These are phyloP conservation scores for Cyphellophora europaea DNA, from an alignment of 2,329 filamentous ascomycete genomes.

Conservation along the genomic window DNA sequence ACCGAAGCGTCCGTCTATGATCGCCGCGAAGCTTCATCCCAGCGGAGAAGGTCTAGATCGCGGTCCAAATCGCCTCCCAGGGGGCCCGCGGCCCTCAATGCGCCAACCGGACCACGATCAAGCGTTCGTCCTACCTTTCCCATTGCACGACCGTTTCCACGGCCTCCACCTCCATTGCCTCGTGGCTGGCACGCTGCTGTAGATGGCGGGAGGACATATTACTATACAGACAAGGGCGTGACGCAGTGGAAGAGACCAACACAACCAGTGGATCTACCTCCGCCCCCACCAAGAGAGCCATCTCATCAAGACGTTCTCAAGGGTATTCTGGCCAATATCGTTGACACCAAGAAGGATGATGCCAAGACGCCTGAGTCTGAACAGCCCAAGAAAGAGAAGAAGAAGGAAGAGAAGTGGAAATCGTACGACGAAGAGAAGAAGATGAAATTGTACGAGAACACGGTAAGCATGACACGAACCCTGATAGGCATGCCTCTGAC, in stretches of 20 bases:
- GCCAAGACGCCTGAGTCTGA: constrained; percentile 55
- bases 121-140: constrained; percentile 45
- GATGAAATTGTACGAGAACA: constrained; percentile 91
- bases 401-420: constrained; percentile 40
- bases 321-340: constrained; percentile 69
- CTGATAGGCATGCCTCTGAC: neutral
- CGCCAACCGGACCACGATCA: constrained; percentile 27
- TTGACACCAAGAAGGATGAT: constrained; percentile 52
- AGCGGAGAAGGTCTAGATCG: constrained; percentile 38
- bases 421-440: constrained; percentile 63
- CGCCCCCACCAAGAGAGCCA: constrained; percentile 61
- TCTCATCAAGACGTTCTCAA: constrained; percentile 60
- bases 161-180: constrained; percentile 54
- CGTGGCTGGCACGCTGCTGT: constrained; percentile 77
- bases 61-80: constrained; percentile 34
- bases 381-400: constrained; percentile 46
- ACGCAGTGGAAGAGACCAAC: constrained; percentile 78
- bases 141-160: constrained; percentile 50
- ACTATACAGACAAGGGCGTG: constrained; percentile 67
- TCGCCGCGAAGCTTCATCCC: constrained; percentile 42
- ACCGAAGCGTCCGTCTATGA: constrained; percentile 58
- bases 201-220: constrained; percentile 66
- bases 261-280: constrained; percentile 54
- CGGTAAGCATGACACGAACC: constrained; percentile 48
- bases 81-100: constrained; percentile 10